Evolutionary conservation across 768 basidiomycete species (phyloP), one percentile per base, ranked within the genome.

Genomic region (Daedaleopsis nitida): DNA sequence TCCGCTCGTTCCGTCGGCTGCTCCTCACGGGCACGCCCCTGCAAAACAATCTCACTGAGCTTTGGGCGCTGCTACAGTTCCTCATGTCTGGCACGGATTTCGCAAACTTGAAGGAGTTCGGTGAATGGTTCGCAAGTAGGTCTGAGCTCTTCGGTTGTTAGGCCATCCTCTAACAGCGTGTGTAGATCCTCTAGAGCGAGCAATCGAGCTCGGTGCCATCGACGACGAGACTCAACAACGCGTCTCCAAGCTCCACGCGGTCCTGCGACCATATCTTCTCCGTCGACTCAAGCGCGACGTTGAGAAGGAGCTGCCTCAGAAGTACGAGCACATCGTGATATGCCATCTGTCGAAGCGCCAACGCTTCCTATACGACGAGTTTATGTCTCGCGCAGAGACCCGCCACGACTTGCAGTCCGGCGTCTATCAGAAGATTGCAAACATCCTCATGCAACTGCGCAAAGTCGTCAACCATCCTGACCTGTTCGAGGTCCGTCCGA

Each of bases 231-330:
- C 86, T 0, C 78, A 91, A 75, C 90, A 89, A 65, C 89, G 92
- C 6, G 86, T 96, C 9, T 77, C 87, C 32, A 94, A 95, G 68
- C 80, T 97, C n/a, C 95, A 97, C 69, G 89, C 86, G 0, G 96
- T 99, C 51, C 78, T 99, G n/a, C 89, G 95, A 35, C 97, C 97
- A 0, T 98, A 97, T 76, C 84, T 98, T 19, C 86, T 98, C 12
- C 89, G 97, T 13, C 87, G 97, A n/a, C 81, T 98, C 60, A 98
- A 99, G 73, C 86, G 91, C n/a, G 96, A 98, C 69, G 97, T 99
- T 16, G 95, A 98, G 76, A 94, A 92, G 73, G 91, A 94, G 66
- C 79, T 99, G 5, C 97, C 97, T 0, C 93, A 89, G 76, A 97
- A 97, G 70, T 92, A 84, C 69, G 95, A 96, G 63, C 94, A 97